phyloP scores from a whole-genome alignment of 192 early-diverging fungal species.

The Diversispora eburnea region DNA sequence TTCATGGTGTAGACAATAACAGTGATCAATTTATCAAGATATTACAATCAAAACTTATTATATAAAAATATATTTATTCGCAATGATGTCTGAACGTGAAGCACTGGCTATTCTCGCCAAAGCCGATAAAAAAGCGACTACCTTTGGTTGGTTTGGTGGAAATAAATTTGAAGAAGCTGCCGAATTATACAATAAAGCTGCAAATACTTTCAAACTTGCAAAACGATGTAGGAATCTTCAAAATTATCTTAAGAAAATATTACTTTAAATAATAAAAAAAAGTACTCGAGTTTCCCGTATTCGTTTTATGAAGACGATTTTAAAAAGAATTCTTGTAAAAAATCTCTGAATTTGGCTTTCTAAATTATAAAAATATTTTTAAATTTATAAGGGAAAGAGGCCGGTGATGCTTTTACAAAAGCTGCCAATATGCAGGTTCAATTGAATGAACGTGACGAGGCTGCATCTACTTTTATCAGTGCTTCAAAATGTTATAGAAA shows the following conservation, averaged over 20 bases:
- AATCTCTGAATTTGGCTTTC: neutral
- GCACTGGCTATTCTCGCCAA: conserved; percentile 58
- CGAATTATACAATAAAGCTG: conserved; percentile 88
- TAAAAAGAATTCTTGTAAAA: neutral
- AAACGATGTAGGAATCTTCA: conserved; percentile 70
- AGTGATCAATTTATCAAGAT: no score
- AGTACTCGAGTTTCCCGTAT: neutral
- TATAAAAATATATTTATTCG: neutral
- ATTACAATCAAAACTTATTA: no score
- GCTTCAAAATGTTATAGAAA: conserved; percentile 93
- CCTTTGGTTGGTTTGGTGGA: conserved; percentile 60
- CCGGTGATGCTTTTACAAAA: conserved; percentile 87
- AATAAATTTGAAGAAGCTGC: conserved; percentile 94
- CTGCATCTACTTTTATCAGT: conserved; percentile 74
- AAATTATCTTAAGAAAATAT: neutral
- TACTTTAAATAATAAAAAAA: neutral
- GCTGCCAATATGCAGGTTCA: conserved; percentile 78
- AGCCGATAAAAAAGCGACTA: conserved; percentile 67
- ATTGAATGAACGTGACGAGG: conserved; percentile 80
- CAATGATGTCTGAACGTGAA: conserved; percentile 49
- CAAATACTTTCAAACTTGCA: conserved; percentile 88
- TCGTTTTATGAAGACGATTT: neutral
- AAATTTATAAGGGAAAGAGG: conserved; percentile 70
- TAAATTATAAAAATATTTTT: conserved; percentile 17
- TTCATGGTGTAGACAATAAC: no score